These are phyloP conservation scores for Rhododendron simsii DNA, from an alignment of 148 eudicot genomes.

Conservation along the genomic window DNA sequence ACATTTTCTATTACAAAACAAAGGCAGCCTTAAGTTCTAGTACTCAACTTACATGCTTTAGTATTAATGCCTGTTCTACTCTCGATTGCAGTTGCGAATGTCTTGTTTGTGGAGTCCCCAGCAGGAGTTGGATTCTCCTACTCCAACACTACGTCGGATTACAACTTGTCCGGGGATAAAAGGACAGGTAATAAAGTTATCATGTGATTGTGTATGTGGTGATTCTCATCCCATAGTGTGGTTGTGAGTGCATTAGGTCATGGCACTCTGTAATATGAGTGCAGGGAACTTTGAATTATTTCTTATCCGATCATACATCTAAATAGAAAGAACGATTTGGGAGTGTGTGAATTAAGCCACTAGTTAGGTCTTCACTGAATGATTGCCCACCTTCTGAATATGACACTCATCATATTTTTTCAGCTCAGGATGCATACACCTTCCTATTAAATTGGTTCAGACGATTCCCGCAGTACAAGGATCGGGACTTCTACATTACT, in stretches of 20 bases:
- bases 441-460: slow-evolving; percentile 35
- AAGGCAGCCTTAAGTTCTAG: not conserved
- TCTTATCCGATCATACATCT: too few relatives aligned
- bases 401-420: not conserved
- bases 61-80: not conserved
- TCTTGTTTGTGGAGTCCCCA: slow-evolving; percentile 30
- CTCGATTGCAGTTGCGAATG: slow-evolving; percentile 31
- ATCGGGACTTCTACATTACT: slow-evolving; percentile 31
- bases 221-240: not conserved
- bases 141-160: slow-evolving; percentile 37
- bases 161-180: slow-evolving; percentile 23
- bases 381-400: not conserved
- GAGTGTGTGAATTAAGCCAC: not conserved
- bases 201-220: not conserved
- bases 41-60: not conserved
- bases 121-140: slow-evolving; percentile 50
- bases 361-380: not conserved
- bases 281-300: not conserved
- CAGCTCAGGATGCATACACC: slow-evolving; percentile 30
- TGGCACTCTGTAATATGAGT: not conserved
- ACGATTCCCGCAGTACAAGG: slow-evolving; percentile 37
- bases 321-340: too few relatives aligned
- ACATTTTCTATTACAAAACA: not conserved
- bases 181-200: slow-evolving; percentile 19
- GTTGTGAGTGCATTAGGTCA: not conserved